Evolutionary conservation across 768 basidiomycete genomes (phyloP), one percentile per base, ranked within the genome.

Genomic region (Pleurotus tuber-regium): DNA sequence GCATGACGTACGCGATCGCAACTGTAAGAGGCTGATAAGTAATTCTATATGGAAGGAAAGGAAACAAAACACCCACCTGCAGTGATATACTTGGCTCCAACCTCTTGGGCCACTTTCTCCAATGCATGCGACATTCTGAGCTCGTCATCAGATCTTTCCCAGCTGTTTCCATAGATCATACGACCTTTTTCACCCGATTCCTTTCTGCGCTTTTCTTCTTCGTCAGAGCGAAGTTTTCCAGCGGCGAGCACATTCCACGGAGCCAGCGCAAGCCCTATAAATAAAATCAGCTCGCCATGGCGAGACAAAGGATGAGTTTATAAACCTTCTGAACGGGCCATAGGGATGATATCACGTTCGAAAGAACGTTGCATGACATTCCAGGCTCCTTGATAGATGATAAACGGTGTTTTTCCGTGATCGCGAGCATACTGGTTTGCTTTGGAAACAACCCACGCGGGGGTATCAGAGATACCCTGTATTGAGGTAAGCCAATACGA

Each of bases 211-310:
- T 64, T 61, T 39, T 70, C 69, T 49, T 70, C 66, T 11, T 78
- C 86, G n/a, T 74, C 66, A 0, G 82, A 84, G 38, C 79, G 66
- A 16, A 87, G 70, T 54, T 82, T 84, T 54, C 70, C 68, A 9
- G 48, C 63, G 4, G 63, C 70, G 6, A 70, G 56, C 3, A 69
- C 68, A 10, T 61, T 60, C 68, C 68, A 70, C 4, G 67, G 68
- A 0, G 67, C 66, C 0, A 70, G 62, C 0, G 69, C 68, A 60
- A 69, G 56, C 5, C 68, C 68, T 66, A 14, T 23, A 38, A 68
- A 68, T 49, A 78, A 63, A 29, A 7, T 66, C 69, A 1, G 61
- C 66, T n/a, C 66, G 64, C 4, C 18, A 26, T 18, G 9, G 72
- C 60, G 4, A 26, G 64, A 69, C 38, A 68, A 18, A 33, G 52